phyloP scores from a whole-genome alignment of 208 protist species.

The Trypanosoma caninum region DNA sequence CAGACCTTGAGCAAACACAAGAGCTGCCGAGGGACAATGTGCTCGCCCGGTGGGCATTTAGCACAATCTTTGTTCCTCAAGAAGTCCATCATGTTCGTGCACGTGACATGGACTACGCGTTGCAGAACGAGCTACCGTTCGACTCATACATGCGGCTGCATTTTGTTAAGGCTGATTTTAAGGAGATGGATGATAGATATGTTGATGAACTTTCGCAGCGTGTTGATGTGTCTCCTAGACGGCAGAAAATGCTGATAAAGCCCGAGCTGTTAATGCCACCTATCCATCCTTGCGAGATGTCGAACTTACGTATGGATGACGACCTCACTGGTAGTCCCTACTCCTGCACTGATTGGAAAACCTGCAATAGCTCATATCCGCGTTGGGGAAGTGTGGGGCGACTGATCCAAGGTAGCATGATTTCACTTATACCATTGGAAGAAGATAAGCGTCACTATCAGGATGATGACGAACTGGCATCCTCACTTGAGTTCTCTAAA shows the following conservation, averaged over 20 bases:
- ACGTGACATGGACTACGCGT: conserved; percentile 74
- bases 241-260: conserved; percentile 39
- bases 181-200: conserved; percentile 39
- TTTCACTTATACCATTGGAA: conserved; percentile 20
- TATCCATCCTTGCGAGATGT: conserved; percentile 14
- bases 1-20: conserved; percentile 5
- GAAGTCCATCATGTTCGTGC: conserved; percentile 47
- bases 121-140: conserved; percentile 35
- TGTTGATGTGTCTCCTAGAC: conserved; percentile 66
- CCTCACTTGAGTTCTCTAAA: background rate
- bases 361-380: background rate
- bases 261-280: conserved; percentile 22
- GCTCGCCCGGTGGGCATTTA: conserved; percentile 71
- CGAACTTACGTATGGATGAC: conserved; percentile 5
- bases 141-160: conserved; percentile 73
- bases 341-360: conserved; percentile 51
- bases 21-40: conserved; percentile 24
- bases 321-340: conserved; percentile 40
- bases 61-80: conserved; percentile 73
- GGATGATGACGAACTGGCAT: conserved; percentile 43
- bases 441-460: conserved; percentile 59
- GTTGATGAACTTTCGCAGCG: conserved; percentile 48
- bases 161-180: conserved; percentile 36
- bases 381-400: background rate
- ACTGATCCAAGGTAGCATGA: background rate